Conservation (phyloP, 768 basidiomycete genomes). For the Krasilnikovozyma curviuscula region DNA sequence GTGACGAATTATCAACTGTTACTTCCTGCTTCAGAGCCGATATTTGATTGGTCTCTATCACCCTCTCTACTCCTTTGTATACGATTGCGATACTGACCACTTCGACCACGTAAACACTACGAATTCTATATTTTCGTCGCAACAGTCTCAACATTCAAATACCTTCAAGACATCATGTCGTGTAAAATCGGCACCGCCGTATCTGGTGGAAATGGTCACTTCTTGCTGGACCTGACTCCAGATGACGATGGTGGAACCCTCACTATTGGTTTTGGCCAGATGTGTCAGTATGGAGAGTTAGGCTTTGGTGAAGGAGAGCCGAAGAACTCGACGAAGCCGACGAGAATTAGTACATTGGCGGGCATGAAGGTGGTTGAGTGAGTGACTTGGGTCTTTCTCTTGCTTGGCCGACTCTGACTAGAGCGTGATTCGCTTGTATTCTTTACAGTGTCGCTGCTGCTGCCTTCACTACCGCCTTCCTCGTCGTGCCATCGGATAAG, state of each 20-base stretch:
- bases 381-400: constrained; percentile 16
- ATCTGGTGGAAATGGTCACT: constrained; percentile 80
- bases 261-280: constrained; percentile 42
- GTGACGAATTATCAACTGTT: constrained; percentile 4
- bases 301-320: constrained; percentile 17
- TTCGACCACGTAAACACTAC: constrained; percentile 30
- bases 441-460: constrained; percentile 4
- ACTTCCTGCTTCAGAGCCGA: neutral
- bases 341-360: constrained; percentile 41
- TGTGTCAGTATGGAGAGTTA: constrained; percentile 19
- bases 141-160: constrained; percentile 29
- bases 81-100: constrained; percentile 31
- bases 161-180: constrained; percentile 63
- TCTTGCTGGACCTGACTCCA: constrained; percentile 47
- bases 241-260: constrained; percentile 32
- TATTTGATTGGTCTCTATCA: constrained; percentile 25
- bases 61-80: constrained; percentile 74
- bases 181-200: constrained; percentile 52
- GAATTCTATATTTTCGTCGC: neutral
- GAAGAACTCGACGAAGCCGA: constrained; percentile 44
- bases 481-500: constrained; percentile 1
- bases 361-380: constrained; percentile 65
- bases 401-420: neutral
- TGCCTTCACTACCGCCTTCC: neutral
- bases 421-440: neutral